phyloP scores from a whole-genome alignment of 768 basidiomycete species.

The Gautieria morchelliformis region DNA sequence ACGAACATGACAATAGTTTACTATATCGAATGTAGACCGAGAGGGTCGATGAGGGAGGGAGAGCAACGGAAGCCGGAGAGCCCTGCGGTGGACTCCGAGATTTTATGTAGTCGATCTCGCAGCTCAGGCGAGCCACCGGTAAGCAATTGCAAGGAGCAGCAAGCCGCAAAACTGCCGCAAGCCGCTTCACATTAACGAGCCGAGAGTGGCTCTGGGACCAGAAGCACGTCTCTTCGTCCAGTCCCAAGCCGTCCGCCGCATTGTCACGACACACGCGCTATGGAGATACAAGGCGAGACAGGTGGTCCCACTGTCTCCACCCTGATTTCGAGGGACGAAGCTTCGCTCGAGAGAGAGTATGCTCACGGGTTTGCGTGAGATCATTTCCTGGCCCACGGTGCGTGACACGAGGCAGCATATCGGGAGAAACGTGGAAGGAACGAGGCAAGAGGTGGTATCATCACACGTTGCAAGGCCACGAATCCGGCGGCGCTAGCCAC shows the following conservation, averaged over 20 bases:
- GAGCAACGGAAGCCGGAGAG: not conserved
- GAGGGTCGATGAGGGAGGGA: not conserved
- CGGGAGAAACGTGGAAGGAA: constrained; percentile 5
- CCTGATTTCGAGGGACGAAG: not conserved
- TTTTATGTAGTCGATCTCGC: not conserved
- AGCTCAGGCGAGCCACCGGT: not conserved
- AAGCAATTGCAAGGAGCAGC: too few relatives aligned
- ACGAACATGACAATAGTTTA: not conserved
- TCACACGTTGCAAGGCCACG: not conserved
- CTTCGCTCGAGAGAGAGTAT: not conserved
- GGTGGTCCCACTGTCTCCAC: not conserved
- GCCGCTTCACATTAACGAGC: not conserved
- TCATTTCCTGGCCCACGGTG: not conserved
- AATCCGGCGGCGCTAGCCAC: not conserved
- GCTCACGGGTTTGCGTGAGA: not conserved
- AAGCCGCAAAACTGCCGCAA: too few relatives aligned
- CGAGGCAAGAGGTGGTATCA: constrained; percentile 5
- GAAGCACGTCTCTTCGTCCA: not conserved
- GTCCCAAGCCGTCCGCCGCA: not conserved
- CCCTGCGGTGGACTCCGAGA: not conserved
- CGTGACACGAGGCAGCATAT: not conserved
- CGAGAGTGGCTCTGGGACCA: not conserved
- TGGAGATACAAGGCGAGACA: not conserved
- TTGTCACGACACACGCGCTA: not conserved
- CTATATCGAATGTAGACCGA: not conserved